Evolutionary conservation across 257 asterid species (phyloP).

Genomic region (Gardenia jasminoides): DNA sequence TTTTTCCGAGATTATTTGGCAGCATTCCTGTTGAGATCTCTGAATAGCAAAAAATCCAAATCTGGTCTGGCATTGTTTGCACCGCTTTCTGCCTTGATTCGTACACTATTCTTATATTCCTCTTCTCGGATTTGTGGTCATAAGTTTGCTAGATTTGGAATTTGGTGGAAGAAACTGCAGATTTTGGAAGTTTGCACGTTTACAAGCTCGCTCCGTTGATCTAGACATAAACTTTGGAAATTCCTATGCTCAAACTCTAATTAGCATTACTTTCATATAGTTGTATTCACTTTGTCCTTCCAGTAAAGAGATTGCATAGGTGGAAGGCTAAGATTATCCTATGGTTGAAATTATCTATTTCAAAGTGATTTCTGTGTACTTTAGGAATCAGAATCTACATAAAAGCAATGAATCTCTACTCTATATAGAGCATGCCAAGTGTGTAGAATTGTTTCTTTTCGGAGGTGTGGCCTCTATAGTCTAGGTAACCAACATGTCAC

Average conservation of each 20-base stretch:
- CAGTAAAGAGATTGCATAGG: background rate
- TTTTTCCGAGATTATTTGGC: slow-evolving; percentile 19
- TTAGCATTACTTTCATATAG: background rate
- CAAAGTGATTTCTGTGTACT: no score
- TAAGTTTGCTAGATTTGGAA: background rate
- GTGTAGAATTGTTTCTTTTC: no score
- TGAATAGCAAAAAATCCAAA: background rate
- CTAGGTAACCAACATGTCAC: no score
- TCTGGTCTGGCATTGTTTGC: background rate
- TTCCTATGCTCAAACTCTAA: background rate
- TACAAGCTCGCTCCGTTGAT: background rate
- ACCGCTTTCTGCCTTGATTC: slow-evolving; percentile 2
- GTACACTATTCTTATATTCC: slow-evolving; percentile 10
- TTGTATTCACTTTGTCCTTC: background rate
- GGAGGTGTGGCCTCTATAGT: no score
- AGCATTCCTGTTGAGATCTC: slow-evolving; percentile 1
- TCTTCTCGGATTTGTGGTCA: slow-evolving; percentile 9
- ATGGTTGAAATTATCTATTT: no score
- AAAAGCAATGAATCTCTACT: no score
- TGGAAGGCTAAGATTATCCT: background rate
- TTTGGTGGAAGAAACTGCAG: slow-evolving; percentile 3
- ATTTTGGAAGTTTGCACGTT: slow-evolving; percentile 15
- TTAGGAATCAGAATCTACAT: no score
- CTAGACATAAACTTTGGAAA: background rate
- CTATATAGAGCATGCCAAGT: no score